Conservation (phyloP, 192 early-diverging fungal species). For the Neocallimastix lanati region DNA sequence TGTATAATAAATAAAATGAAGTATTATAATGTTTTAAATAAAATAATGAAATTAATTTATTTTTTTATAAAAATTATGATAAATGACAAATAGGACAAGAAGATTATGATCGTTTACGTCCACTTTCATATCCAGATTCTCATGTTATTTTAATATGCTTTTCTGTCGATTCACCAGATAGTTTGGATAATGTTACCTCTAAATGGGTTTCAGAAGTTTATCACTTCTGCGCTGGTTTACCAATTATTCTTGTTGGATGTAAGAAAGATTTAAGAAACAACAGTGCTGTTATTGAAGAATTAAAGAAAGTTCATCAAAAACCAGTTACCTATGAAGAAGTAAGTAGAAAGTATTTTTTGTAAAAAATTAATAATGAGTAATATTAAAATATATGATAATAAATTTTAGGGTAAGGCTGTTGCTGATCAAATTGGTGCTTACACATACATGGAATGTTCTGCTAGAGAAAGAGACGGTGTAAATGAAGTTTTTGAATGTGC, state of each 20-base stretch:
- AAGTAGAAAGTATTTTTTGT: too few species aligned
- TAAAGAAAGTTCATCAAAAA: constrained; percentile 49
- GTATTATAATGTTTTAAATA: too few species aligned
- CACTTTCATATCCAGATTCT: constrained; percentile 78
- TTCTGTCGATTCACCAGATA: constrained; percentile 62
- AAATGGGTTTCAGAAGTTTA: constrained; percentile 80
- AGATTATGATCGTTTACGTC: constrained; percentile 87
- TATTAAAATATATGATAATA: not conserved
- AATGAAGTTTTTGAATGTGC: constrained; percentile 71
- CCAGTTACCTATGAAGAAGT: constrained; percentile 61
- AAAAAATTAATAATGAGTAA: too few species aligned
- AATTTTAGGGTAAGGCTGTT: constrained; percentile 41
- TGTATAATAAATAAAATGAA: too few species aligned
- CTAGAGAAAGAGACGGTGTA: constrained; percentile 62
- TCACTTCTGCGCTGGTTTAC: constrained; percentile 68
- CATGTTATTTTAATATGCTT: constrained; percentile 89
- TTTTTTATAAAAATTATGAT: too few species aligned
- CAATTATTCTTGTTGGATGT: constrained; percentile 69
- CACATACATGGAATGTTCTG: constrained; percentile 82
- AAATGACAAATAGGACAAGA: constrained; percentile 52
- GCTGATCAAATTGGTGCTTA: constrained; percentile 71
- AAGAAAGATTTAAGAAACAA: constrained; percentile 83
- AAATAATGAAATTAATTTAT: too few species aligned
- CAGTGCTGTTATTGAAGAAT: constrained; percentile 50
- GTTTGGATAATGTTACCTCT: constrained; percentile 58